phyloP scores from a whole-genome alignment of 129 eudicot genomes.

The Silybum marianum region DNA sequence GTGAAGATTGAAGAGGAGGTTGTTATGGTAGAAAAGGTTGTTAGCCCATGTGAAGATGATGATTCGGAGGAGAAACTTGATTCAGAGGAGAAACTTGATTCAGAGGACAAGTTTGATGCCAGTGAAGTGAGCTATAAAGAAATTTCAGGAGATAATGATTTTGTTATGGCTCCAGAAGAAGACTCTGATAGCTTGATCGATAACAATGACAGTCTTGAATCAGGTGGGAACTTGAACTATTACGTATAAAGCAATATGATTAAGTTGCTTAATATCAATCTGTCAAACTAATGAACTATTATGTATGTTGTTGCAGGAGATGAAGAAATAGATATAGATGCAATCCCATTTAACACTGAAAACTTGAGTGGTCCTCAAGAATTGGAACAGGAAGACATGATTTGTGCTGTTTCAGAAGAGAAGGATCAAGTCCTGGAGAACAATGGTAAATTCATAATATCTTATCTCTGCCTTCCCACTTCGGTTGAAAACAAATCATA shows the following conservation, averaged over 20 bases:
- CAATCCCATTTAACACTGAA: background rate
- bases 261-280: background rate
- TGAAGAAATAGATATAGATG: conserved; percentile 11
- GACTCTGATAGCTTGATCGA: background rate
- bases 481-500: background rate
- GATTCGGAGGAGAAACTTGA: background rate
- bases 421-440: background rate
- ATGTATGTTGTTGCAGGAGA: background rate
- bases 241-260: background rate
- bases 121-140: background rate
- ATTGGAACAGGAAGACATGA: background rate
- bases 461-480: background rate
- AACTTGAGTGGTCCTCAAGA: background rate
- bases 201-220: background rate
- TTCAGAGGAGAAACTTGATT: background rate
- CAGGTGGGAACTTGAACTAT: background rate
- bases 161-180: background rate
- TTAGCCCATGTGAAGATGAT: conserved; percentile 18
- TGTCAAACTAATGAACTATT: background rate
- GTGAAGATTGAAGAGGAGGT: background rate
- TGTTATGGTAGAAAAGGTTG: background rate
- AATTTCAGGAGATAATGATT: background rate
- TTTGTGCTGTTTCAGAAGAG: background rate
- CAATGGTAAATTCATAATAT: conserved; percentile 24
- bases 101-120: background rate